Evolutionary conservation across 1,139 yeast genomes (phyloP), one percentile per base, ranked within the genome.

Genomic region (Yamadazyma friedrichii): DNA sequence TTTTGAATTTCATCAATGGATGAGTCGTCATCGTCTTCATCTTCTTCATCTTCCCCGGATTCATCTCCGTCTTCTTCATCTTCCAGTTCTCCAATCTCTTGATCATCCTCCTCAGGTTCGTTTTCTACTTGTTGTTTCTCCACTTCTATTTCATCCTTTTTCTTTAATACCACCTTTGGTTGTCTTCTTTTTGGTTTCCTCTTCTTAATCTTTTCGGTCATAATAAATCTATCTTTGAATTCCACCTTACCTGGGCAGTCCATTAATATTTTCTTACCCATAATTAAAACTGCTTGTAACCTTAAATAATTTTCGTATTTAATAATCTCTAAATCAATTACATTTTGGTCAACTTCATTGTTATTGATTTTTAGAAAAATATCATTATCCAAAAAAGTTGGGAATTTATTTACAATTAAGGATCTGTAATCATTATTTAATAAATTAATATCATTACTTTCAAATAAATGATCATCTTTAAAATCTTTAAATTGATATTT

Each of bases 401-500:
- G 72, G 20, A 62, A 46, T 0, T 50, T 54, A 27, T 48, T 38
- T 10, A 47, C 40, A 3, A 50, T 30, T 33, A 51, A 47, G 9
- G 52, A 44, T 1, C 61, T 52, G 43, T 54, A 60, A 37, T 70
- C 67, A 13, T 74, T 74, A 28, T 60, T 55, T 20, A 70, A 53
- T 24, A 65, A 51, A 42, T 68, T 55, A 30, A 60, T 54, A 42
- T 68, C 60, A 31, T 55, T 54, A n/a, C 62, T 47, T 22, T 48
- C 47, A 46, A 70, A 70, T 36, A 70, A 53, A 40, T 60, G 66
- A 15, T 68, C 68, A 53, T 82, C 88, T 48, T 80, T 70, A 52
- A 83, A 84, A 55, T 82, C 89, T 41, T 71, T 71, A 44, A 83
- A 67, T 44, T 74, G 74, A 50, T 64, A 74, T 31, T 70, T 74